Percentiles rank a stretch among this genome's conserved stretches.
Evolutionary conservation across 441 rosid species (phyloP).

Genomic region (Bruguiera hainesii): DNA sequence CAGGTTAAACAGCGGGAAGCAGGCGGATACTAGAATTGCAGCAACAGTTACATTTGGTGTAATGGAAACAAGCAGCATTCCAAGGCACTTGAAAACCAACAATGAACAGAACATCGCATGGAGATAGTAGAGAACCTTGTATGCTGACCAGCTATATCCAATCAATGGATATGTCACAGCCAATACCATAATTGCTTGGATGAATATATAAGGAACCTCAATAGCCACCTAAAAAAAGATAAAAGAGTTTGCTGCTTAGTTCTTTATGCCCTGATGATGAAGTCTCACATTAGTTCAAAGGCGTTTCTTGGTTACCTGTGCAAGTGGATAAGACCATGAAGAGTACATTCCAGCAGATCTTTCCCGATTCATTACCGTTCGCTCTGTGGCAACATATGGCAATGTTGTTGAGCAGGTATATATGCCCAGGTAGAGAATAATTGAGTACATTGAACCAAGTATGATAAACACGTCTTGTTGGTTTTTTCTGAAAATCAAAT

Average conservation of each 20-base stretch:
- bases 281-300: no score
- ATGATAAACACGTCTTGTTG: conserved; percentile 27
- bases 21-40: background rate
- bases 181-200: conserved; percentile 35
- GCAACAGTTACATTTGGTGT: conserved; percentile 44
- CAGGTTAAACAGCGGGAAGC: no score
- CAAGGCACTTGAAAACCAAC: conserved; percentile 42
- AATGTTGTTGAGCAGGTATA: conserved; percentile 24
- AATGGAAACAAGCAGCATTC: conserved; percentile 50
- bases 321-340: conserved; percentile 28
- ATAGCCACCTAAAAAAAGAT: conserved; percentile 29
- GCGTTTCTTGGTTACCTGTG: conserved; percentile 18
- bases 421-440: conserved; percentile 22
- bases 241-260: background rate
- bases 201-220: conserved; percentile 45
- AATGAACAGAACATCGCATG: conserved; percentile 42
- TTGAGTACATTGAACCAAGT: conserved; percentile 27
- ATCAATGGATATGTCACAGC: conserved; percentile 43
- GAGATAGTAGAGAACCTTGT: conserved; percentile 45
- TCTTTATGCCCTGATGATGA: no score
- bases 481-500: conserved; percentile 18
- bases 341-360: conserved; percentile 39
- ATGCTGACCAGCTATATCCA: conserved; percentile 35
- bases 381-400: conserved; percentile 23
- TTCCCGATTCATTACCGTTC: conserved; percentile 27